These are phyloP conservation scores for Nakazawaea molendinolei DNA, from an alignment of 805 yeast genomes.

Conservation along the genomic window DNA sequence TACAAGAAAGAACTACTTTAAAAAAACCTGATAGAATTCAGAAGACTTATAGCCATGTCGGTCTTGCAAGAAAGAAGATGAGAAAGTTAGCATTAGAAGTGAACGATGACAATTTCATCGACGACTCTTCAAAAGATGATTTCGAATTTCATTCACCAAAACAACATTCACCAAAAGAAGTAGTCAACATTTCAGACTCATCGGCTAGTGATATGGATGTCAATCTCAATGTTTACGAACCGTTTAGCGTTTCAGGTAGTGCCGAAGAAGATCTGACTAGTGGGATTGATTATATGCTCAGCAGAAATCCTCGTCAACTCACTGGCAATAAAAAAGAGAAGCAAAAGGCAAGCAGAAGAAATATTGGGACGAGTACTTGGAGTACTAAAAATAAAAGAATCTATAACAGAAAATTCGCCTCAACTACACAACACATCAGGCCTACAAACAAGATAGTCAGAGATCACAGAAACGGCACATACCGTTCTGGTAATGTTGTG, in stretches of 20 bases:
- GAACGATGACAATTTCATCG: slow-evolving; percentile 5
- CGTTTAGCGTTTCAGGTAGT: too few species aligned
- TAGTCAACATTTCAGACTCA: too few species aligned
- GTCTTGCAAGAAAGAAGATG: slow-evolving; percentile 17
- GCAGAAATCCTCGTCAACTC: not conserved
- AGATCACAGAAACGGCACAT: too few species aligned
- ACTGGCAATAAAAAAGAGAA: not conserved
- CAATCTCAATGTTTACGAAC: slow-evolving; percentile 8
- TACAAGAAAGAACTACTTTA: slow-evolving; percentile 7
- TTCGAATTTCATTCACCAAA: too few species aligned
- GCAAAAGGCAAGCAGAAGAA: not conserved
- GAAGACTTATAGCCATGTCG: slow-evolving; percentile 4
- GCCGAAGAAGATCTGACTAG: slow-evolving; percentile 22
- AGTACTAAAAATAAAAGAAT: slow-evolving; percentile 3
- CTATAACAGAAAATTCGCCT: not conserved
- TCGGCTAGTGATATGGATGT: too few species aligned
- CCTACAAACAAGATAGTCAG: not conserved
- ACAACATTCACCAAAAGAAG: too few species aligned
- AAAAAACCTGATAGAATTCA: not conserved
- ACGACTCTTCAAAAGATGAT: slow-evolving; percentile 4
- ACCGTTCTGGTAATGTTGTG: too few species aligned
- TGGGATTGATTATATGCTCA: slow-evolving; percentile 24
- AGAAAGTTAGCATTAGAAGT: slow-evolving; percentile 3
- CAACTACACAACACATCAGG: too few species aligned
- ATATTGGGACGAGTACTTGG: slow-evolving; percentile 3